Conservation (phyloP, 2,329 filamentous ascomycete genomes). For the Hypoxylon sp. region DNA sequence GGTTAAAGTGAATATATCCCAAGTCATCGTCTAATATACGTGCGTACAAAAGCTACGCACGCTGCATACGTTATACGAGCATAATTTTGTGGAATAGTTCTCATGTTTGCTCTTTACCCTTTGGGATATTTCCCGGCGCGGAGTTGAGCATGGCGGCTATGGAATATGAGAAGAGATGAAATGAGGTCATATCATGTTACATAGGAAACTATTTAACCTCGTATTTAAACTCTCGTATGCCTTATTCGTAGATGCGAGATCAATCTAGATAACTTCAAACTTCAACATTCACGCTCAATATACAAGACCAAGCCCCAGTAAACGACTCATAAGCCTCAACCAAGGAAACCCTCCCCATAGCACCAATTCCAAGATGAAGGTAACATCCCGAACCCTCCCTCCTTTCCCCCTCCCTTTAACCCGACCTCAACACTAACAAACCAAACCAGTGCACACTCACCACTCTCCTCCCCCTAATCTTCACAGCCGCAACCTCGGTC, state of each 20-base stretch:
- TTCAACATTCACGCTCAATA: neutral
- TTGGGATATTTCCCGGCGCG: conserved; percentile 24
- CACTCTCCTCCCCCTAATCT: conserved; percentile 11
- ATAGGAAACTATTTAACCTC: neutral
- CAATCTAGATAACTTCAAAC: neutral
- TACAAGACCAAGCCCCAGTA: neutral
- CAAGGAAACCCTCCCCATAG: neutral
- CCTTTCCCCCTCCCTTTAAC: neutral
- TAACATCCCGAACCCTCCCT: no score
- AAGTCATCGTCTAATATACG: neutral
- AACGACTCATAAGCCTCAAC: neutral
- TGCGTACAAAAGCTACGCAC: neutral
- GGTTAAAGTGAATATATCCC: conserved; percentile 40
- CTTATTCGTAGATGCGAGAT: neutral
- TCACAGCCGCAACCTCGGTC: conserved; percentile 7
- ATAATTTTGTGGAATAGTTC: conserved; percentile 8
- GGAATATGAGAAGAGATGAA: neutral
- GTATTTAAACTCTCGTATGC: neutral
- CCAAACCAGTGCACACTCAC: conserved; percentile 14
- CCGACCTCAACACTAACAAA: neutral
- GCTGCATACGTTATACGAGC: neutral
- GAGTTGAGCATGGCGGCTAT: conserved; percentile 9
- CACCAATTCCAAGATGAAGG: conserved; percentile 31
- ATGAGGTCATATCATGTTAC: conserved; percentile 5
- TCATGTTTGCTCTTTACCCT: conserved; percentile 10